Evolutionary conservation across 371 early-diverging fungal genomes (phyloP), one percentile per base, ranked within the genome.

Genomic region (Apophysomyces sp.): DNA sequence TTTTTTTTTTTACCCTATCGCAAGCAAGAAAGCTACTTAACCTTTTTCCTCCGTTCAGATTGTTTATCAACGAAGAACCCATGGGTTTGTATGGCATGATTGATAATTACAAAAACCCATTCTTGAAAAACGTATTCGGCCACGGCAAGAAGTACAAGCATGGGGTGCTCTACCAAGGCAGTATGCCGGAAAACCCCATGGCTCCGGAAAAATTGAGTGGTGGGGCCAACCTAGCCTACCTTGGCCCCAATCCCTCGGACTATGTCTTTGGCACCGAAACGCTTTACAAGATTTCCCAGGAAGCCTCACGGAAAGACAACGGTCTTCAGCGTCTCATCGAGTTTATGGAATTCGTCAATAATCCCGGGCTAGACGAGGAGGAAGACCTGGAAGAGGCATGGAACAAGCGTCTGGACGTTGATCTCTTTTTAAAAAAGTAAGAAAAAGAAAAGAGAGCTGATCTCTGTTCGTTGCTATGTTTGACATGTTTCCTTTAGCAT

Each of bases 341-440:
- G 1, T 78, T 81, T 52, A 73, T 81, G 55, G 28, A 61, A 7
- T 76, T 74, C 44, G 69, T 84, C 31, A 61, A 71, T 30, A 60
- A 71, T 30, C 78, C 68, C 16, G 37, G 57, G 63, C 40, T 52
- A 55, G 52, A 57, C 51, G 51, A 59, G 18, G 57, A 16, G 2
- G 61, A 60, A 39, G 31, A 61, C 29, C 26, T 52, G 24, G 52
- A 31, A 12, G 27, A 55, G 15, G 55, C 67, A 32, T 80, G 82
- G 82, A 59, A 76, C 12, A 53, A 66, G 31, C 65, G 63, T 9
- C 55, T 84, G 0, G 73, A 84, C 57, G 70, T 84, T 2, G 74
- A 78, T 21, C 1, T 61, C 24, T 84, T 78, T 68, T 62, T 84
- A 58, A 80, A 69, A 59, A 68, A 73, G 77, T 73, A 63, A 60